Percentiles rank a stretch among this genome's conserved stretches.
Evolutionary conservation across 306 rosid species (phyloP).

Genomic region (Benincasa hispida): DNA sequence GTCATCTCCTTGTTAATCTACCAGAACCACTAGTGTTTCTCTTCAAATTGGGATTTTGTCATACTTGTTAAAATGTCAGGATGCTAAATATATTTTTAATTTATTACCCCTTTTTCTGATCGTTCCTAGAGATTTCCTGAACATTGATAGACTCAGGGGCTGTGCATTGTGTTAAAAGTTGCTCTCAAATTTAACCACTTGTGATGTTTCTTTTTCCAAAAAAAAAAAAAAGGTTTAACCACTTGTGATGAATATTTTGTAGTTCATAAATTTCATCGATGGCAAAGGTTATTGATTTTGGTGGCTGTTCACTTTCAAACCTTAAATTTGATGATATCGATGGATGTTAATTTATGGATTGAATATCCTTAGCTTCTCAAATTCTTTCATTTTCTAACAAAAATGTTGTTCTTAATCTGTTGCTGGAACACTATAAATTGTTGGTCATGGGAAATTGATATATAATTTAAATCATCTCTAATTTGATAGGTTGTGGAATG

Average conservation of each 20-base stretch:
- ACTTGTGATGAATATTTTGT: not conserved
- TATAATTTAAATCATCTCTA: not conserved
- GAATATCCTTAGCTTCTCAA: not conserved
- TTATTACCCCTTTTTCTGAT: not conserved
- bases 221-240: not conserved
- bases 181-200: not conserved
- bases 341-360: not conserved
- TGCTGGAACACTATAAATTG: not conserved
- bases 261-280: not conserved
- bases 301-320: not conserved
- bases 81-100: not conserved
- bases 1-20: not conserved
- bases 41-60: not conserved
- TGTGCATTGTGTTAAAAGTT: not conserved
- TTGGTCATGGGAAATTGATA: not conserved
- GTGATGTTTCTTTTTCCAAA: no score
- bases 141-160: not conserved
- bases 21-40: not conserved
- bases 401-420: not conserved
- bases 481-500: constrained; percentile 80
- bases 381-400: not conserved
- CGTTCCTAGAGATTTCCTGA: not conserved
- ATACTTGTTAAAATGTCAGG: not conserved
- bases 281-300: not conserved
- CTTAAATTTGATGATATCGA: not conserved